Conservation (phyloP, 1,139 yeast genomes). For the Arxiozyma heterogenica region DNA sequence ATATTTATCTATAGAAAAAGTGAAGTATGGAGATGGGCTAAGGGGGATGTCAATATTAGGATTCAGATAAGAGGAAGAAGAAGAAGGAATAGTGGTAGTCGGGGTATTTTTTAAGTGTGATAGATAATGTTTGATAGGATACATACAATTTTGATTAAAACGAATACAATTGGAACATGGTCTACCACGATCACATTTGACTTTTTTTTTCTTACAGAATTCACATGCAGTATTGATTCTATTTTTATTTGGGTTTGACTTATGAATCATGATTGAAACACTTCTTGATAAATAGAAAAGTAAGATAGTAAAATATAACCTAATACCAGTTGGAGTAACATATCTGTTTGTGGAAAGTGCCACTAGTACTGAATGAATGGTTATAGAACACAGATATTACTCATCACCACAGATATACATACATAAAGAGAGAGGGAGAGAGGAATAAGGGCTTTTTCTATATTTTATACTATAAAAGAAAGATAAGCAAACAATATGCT, state of each 20-base stretch:
- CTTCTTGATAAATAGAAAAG: neutral
- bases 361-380: too few relatives aligned
- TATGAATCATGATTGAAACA: neutral
- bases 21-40: constrained; percentile 8
- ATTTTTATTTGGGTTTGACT: neutral
- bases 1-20: constrained; percentile 36
- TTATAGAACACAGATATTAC: too few relatives aligned
- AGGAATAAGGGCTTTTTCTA: too few relatives aligned
- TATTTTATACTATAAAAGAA: too few relatives aligned
- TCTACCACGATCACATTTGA: constrained; percentile 49
- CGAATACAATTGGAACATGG: constrained; percentile 48
- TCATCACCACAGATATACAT: too few relatives aligned
- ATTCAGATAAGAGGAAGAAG: neutral
- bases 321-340: too few relatives aligned
- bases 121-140: constrained; percentile 6
- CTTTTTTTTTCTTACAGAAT: constrained; percentile 50
- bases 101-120: neutral
- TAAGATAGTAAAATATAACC: neutral
- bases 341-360: too few relatives aligned
- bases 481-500: too few relatives aligned
- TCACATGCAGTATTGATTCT: constrained; percentile 55
- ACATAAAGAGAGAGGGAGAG: too few relatives aligned
- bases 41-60: neutral
- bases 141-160: constrained; percentile 38
- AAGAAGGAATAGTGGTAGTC: neutral